A percentile compares a stretch with the other conserved stretches of the same genome.
phyloP scores from a whole-genome alignment of 495 filamentous ascomycete genomes.

The Podospora conica region DNA sequence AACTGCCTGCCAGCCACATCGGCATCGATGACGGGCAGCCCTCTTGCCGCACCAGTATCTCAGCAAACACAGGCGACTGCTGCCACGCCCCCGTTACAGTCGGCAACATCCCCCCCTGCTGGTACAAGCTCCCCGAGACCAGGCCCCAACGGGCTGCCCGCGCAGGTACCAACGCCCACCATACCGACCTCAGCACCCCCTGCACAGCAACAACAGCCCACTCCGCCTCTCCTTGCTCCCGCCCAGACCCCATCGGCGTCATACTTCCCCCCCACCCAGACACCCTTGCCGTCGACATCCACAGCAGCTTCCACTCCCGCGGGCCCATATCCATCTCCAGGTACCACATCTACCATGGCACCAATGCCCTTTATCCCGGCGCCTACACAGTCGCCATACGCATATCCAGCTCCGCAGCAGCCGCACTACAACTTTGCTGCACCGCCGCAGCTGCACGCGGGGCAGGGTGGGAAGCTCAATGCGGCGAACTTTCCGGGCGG shows the following conservation, averaged over 20 bases:
- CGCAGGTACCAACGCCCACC: not conserved
- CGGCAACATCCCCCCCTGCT: not conserved
- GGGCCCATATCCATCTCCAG: not conserved
- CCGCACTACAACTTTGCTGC: constrained; percentile 7
- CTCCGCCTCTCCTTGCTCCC: not conserved
- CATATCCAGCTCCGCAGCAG: not conserved
- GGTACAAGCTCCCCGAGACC: not conserved
- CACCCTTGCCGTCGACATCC: not conserved
- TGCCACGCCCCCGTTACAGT: not conserved
- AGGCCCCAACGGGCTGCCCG: not conserved
- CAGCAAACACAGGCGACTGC: not conserved
- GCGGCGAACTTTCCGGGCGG: not conserved
- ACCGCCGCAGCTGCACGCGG: not conserved
- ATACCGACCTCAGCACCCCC: not conserved
- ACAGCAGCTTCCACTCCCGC: constrained; percentile 11
- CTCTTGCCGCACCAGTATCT: not conserved
- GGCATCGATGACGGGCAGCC: not conserved
- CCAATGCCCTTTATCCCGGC: not conserved
- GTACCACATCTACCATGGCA: constrained; percentile 9
- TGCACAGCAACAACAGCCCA: not conserved
- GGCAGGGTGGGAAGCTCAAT: not conserved
- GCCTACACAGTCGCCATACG: not conserved
- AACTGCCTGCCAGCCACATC: not conserved
- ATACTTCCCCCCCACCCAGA: not conserved
- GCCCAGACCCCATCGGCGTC: not conserved